phyloP scores from a whole-genome alignment of 176 grass and related monocot species.

The Zoysia japonica region DNA sequence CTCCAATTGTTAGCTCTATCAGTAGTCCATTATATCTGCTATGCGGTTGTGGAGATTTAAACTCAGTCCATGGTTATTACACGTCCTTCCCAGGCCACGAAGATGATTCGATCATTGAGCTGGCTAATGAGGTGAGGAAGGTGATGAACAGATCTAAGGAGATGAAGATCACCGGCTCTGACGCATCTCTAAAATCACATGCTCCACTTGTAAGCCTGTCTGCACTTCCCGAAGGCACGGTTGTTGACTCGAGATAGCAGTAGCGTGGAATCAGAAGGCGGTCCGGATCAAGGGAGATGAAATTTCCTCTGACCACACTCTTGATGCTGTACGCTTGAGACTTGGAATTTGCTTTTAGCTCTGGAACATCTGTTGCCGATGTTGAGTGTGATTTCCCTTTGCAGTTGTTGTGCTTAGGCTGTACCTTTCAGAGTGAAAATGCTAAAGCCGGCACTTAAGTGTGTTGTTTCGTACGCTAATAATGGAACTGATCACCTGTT shows the following conservation, averaged over 20 bases:
- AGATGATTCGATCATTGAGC: constrained; percentile 63
- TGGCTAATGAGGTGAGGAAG: constrained; percentile 78
- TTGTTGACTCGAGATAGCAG: constrained; percentile 52
- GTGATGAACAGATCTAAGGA: constrained; percentile 50
- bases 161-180: constrained; percentile 45
- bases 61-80: background rate
- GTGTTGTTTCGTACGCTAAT: constrained; percentile 13
- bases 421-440: constrained; percentile 17
- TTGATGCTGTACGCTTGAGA: background rate
- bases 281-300: background rate
- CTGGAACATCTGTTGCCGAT: constrained; percentile 7
- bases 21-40: background rate
- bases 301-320: constrained; percentile 31
- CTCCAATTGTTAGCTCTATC: background rate
- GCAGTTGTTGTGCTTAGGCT: background rate
- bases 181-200: constrained; percentile 38
- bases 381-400: constrained; percentile 37
- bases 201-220: constrained; percentile 31
- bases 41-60: background rate
- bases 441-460: background rate
- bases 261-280: background rate
- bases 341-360: background rate
- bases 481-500: constrained; percentile 3
- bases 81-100: constrained; percentile 54
- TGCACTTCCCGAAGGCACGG: constrained; percentile 42